phyloP scores from a whole-genome alignment of 805 yeast genomes.

The Saccharomycopsis guyanensis region DNA sequence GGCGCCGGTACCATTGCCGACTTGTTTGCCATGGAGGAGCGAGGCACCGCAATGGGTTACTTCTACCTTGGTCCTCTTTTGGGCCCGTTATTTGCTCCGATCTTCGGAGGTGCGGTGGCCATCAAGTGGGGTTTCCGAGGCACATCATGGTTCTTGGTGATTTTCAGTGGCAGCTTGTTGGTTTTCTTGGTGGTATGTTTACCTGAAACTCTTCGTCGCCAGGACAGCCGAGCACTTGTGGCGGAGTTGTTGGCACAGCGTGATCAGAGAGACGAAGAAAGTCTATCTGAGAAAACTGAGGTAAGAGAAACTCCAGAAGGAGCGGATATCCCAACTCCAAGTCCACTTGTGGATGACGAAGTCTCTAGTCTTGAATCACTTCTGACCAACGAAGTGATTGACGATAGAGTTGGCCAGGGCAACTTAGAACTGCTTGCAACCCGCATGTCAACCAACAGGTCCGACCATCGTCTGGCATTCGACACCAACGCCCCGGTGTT shows the following conservation, averaged over 20 bases:
- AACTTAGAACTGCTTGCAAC: neutral
- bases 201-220: slow-evolving; percentile 73
- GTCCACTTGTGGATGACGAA: neutral
- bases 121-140: slow-evolving; percentile 80
- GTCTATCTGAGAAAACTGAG: neutral
- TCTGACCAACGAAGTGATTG: neutral
- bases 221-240: slow-evolving; percentile 51
- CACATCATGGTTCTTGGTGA: slow-evolving; percentile 78
- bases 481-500: slow-evolving; percentile 28
- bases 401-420: neutral
- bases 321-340: neutral
- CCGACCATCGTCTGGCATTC: neutral
- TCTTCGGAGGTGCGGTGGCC: slow-evolving; percentile 69
- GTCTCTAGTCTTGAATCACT: neutral
- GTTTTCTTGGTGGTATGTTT: slow-evolving; percentile 45
- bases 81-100: slow-evolving; percentile 77
- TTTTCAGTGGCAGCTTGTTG: slow-evolving; percentile 49
- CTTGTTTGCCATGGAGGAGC: slow-evolving; percentile 51
- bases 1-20: slow-evolving; percentile 89
- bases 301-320: neutral
- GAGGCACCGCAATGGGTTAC: slow-evolving; percentile 76
- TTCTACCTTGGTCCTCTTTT: slow-evolving; percentile 75
- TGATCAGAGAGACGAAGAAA: slow-evolving; percentile 14
- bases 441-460: neutral
- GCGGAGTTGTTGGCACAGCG: slow-evolving; percentile 37